Conservation (phyloP, 2,329 filamentous ascomycete genomes). For the Ascochyta lentis region DNA sequence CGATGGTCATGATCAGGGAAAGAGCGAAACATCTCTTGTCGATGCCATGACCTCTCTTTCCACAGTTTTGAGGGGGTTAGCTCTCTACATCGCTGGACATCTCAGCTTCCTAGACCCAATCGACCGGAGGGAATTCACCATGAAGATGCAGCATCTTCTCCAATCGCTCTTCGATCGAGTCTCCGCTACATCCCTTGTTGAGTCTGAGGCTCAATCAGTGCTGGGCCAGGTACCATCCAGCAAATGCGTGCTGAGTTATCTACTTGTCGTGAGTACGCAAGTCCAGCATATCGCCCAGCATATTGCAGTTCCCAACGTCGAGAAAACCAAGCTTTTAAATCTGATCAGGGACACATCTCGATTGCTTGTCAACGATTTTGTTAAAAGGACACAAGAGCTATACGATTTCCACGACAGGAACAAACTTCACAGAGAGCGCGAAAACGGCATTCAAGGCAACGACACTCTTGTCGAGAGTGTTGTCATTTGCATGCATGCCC, state of each 20-base stretch:
- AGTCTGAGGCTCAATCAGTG: background rate
- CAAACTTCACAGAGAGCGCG: conserved; percentile 49
- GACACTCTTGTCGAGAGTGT: conserved; percentile 55
- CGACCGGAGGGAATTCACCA: conserved; percentile 58
- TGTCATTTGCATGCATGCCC: conserved; percentile 55
- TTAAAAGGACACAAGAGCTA: conserved; percentile 47
- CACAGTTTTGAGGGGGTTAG: conserved; percentile 53
- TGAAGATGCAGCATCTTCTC: conserved; percentile 51
- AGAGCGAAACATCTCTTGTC: background rate
- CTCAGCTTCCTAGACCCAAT: conserved; percentile 62
- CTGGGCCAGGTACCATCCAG: background rate
- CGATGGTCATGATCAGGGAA: background rate
- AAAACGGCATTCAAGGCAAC: conserved; percentile 57
- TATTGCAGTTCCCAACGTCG: conserved; percentile 20
- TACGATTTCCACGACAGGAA: conserved; percentile 55
- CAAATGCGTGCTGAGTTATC: conserved; percentile 34
- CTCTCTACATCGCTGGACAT: conserved; percentile 57
- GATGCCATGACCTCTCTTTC: conserved; percentile 19
- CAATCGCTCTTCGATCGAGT: conserved; percentile 41
- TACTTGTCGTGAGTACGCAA: conserved; percentile 42
- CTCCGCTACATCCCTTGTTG: background rate
- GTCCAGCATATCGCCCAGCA: conserved; percentile 41
- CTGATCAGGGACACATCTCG: conserved; percentile 46
- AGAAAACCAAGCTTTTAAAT: conserved; percentile 27
- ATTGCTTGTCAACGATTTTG: conserved; percentile 47